phyloP scores from a whole-genome alignment of 352 stramenopile genomes.

The Globisporangium abappressorium region DNA sequence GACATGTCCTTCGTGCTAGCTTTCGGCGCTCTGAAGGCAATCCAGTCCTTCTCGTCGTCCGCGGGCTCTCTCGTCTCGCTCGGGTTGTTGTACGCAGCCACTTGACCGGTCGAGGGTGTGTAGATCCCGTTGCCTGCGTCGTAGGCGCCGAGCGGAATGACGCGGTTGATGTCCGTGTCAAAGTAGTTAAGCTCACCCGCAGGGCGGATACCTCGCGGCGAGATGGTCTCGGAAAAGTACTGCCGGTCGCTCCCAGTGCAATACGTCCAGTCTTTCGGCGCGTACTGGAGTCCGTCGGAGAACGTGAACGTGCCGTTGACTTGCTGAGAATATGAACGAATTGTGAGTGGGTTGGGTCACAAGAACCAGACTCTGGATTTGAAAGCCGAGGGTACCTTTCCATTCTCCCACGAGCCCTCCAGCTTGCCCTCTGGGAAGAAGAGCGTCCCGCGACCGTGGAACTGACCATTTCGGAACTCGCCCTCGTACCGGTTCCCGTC shows the following conservation, averaged over 20 bases:
- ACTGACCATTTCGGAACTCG: slow-evolving; percentile 77
- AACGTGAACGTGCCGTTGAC: slow-evolving; percentile 76
- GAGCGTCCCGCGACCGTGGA: slow-evolving; percentile 71
- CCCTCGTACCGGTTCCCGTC: slow-evolving; percentile 77
- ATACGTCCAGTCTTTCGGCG: slow-evolving; percentile 56
- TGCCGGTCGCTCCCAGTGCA: slow-evolving; percentile 59
- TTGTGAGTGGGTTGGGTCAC: background rate
- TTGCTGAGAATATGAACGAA: slow-evolving; percentile 35
- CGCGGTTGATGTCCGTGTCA: slow-evolving; percentile 56
- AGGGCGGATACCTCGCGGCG: slow-evolving; percentile 43
- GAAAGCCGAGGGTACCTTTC: slow-evolving; percentile 37
- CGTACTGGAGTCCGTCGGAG: slow-evolving; percentile 70
- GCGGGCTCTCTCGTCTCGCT: slow-evolving; percentile 44
- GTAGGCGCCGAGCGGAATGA: slow-evolving; percentile 67
- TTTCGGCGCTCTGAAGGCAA: slow-evolving; percentile 54
- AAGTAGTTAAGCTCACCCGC: slow-evolving; percentile 72
- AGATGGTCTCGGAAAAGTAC: slow-evolving; percentile 68
- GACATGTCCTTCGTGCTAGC: slow-evolving; percentile 74
- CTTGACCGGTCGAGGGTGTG: slow-evolving; percentile 51
- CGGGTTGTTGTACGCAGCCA: slow-evolving; percentile 54
- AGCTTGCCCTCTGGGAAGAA: slow-evolving; percentile 68
- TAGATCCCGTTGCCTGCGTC: slow-evolving; percentile 79
- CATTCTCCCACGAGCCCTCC: slow-evolving; percentile 62
- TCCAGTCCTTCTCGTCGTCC: slow-evolving; percentile 59
- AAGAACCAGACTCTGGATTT: background rate